These are phyloP conservation scores for Fraxinus dipetala DNA, from an alignment of 305 asterid genomes.

Conservation along the genomic window DNA sequence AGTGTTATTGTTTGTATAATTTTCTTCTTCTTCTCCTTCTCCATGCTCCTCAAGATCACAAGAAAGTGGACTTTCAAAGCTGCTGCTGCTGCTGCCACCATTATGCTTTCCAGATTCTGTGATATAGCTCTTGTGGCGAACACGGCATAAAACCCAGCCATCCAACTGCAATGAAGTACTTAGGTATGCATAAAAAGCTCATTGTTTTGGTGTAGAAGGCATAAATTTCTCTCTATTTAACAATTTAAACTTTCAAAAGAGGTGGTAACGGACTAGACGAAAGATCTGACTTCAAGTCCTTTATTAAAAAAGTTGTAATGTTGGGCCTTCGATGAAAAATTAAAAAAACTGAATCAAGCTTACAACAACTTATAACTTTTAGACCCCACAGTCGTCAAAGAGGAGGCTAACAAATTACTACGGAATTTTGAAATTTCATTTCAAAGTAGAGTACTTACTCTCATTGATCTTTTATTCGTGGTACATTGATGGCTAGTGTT, in stretches of 20 bases:
- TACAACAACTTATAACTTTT: not conserved
- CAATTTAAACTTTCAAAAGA: not conserved
- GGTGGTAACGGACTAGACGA: too few relatives aligned
- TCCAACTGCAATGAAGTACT: conserved; percentile 24
- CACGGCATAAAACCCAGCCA: conserved; percentile 30
- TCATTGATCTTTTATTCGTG: not conserved
- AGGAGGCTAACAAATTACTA: not conserved
- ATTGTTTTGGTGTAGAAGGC: not conserved
- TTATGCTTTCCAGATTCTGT: not conserved
- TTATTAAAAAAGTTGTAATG: too few relatives aligned
- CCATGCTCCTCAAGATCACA: not conserved
- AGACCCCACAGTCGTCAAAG: not conserved
- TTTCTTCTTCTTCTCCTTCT: not conserved
- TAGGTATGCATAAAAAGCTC: not conserved
- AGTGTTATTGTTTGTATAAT: not conserved
- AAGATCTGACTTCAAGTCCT: too few relatives aligned
- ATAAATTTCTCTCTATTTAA: too few relatives aligned
- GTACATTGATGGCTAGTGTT: not conserved
- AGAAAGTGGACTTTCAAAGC: not conserved
- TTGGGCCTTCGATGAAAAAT: too few relatives aligned
- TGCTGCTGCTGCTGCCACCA: not conserved
- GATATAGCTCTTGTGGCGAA: conserved; percentile 16
- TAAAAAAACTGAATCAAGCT: too few relatives aligned
- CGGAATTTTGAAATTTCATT: not conserved
- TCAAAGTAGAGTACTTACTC: not conserved